Conservation (phyloP, 371 early-diverging fungal species). For the Saksenaea oblongispora region DNA sequence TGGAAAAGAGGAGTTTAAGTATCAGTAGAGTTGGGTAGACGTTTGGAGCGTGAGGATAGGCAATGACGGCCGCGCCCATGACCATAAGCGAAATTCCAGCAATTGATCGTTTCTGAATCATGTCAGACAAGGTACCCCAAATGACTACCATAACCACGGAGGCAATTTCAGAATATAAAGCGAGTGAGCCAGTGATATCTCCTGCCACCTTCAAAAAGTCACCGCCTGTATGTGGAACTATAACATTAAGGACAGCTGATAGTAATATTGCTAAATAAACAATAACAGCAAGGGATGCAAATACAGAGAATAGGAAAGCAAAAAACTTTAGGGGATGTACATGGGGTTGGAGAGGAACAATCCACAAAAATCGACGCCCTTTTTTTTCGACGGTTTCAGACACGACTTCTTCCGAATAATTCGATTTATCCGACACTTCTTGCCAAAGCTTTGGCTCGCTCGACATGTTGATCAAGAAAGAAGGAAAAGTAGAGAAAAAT, state of each 20-base stretch:
- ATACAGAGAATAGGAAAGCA: slow-evolving; percentile 34
- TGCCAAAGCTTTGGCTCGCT: not conserved
- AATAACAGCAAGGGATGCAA: slow-evolving; percentile 28
- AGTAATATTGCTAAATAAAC: slow-evolving; percentile 39
- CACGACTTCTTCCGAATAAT: not conserved
- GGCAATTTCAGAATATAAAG: slow-evolving; percentile 67
- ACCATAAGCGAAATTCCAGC: slow-evolving; percentile 27
- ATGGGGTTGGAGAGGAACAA: slow-evolving; percentile 32
- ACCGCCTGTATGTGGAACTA: slow-evolving; percentile 10
- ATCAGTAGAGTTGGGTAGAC: slow-evolving; percentile 60
- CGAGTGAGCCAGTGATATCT: slow-evolving; percentile 43
- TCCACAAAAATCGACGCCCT: slow-evolving; percentile 40
- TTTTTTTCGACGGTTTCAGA: slow-evolving; percentile 3
- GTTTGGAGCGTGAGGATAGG: slow-evolving; percentile 49
- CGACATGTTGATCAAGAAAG: not conserved
- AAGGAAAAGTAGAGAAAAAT: not conserved
- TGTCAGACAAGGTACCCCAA: slow-evolving; percentile 31
- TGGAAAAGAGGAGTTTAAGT: slow-evolving; percentile 52
- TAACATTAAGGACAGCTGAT: slow-evolving; percentile 24
- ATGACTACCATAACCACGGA: slow-evolving; percentile 36
- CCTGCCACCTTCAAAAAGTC: slow-evolving; percentile 16
- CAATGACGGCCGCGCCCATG: slow-evolving; percentile 53
- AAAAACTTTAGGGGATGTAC: slow-evolving; percentile 39
- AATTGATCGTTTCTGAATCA: slow-evolving; percentile 19
- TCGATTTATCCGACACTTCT: not conserved